These are phyloP conservation scores for Cyclotella atomus DNA, from an alignment of 108 stramenopile species.

Conservation along the genomic window DNA sequence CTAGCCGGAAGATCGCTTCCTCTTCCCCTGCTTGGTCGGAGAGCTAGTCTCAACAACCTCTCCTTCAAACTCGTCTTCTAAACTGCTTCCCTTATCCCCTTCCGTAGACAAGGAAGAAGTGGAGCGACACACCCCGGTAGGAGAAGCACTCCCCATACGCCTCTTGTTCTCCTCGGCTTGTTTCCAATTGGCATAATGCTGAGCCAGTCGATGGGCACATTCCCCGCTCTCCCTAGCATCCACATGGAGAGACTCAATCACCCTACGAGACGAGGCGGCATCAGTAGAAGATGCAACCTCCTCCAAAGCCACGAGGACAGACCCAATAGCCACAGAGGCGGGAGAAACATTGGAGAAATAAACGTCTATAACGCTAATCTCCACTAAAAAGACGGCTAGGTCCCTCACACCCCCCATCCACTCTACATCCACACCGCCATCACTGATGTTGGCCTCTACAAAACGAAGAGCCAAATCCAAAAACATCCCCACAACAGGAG, in stretches of 20 bases:
- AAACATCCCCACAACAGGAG: background rate
- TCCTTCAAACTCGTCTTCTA: too few species aligned
- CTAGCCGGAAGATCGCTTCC: too few species aligned
- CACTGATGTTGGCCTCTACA: too few species aligned
- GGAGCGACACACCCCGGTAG: too few species aligned
- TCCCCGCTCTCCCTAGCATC: background rate
- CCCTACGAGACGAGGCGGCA: background rate
- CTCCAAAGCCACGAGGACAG: background rate
- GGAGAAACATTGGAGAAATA: background rate
- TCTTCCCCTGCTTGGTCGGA: too few species aligned
- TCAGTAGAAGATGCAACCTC: background rate
- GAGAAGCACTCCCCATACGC: too few species aligned
- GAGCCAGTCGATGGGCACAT: background rate
- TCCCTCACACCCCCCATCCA: background rate
- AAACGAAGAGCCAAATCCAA: background rate
- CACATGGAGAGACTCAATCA: too few species aligned
- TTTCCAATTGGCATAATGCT: background rate
- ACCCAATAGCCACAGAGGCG: background rate
- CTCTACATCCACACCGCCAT: too few species aligned
- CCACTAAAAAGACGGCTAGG: background rate
- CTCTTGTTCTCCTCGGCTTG: background rate
- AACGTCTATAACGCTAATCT: background rate
- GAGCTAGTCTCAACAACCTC: too few species aligned
- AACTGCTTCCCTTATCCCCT: too few species aligned
- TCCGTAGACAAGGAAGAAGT: too few species aligned